phyloP scores from a whole-genome alignment of 805 yeast species.

The Debaryomyces castellii region DNA sequence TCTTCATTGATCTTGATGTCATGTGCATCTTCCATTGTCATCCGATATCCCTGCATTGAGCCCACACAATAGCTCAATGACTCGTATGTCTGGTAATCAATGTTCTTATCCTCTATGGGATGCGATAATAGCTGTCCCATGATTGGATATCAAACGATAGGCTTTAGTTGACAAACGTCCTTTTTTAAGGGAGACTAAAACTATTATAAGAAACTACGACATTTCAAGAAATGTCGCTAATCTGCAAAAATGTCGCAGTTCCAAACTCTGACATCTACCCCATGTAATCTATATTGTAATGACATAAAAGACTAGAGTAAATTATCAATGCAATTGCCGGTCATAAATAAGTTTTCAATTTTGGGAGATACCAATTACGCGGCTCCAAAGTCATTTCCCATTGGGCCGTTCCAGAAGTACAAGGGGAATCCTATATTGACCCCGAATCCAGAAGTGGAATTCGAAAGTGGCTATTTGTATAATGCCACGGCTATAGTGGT shows the following conservation, averaged over 20 bases:
- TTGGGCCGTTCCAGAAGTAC: slow-evolving; percentile 40
- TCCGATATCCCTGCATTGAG: slow-evolving; percentile 75
- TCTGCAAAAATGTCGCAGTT: slow-evolving; percentile 4
- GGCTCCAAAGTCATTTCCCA: slow-evolving; percentile 37
- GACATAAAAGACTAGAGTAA: too few relatives aligned
- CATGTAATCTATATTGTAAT: neutral
- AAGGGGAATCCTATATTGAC: slow-evolving; percentile 35
- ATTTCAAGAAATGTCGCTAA: neutral
- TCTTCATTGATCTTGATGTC: slow-evolving; percentile 49
- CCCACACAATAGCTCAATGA: slow-evolving; percentile 62
- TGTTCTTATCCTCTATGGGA: slow-evolving; percentile 67
- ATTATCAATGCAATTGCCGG: slow-evolving; percentile 27
- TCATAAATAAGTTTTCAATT: slow-evolving; percentile 20
- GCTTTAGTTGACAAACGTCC: neutral
- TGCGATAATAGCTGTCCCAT: slow-evolving; percentile 80
- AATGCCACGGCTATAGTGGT: slow-evolving; percentile 44
- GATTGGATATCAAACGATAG: neutral
- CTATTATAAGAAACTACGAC: neutral
- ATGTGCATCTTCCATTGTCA: slow-evolving; percentile 77
- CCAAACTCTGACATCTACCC: neutral
- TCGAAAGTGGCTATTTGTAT: slow-evolving; percentile 39
- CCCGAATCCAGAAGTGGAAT: slow-evolving; percentile 37
- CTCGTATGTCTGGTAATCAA: slow-evolving; percentile 45
- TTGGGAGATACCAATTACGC: slow-evolving; percentile 32
- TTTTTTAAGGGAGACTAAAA: neutral